Conservation (phyloP, 345 rosid species). For the Aethionema arabicum region DNA sequence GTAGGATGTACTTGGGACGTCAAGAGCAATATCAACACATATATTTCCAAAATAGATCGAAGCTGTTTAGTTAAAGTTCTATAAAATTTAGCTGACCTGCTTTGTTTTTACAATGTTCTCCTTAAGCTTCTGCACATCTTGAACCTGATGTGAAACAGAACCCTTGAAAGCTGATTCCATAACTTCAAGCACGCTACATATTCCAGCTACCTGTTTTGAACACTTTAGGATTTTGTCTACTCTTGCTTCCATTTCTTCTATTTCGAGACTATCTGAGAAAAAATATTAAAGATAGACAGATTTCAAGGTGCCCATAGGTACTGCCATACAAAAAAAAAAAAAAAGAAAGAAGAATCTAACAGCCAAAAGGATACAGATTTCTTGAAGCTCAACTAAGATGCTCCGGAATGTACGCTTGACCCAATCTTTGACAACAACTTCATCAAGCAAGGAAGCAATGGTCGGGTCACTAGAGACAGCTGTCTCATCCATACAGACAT, state of each 20-base stretch:
- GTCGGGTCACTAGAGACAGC: constrained; percentile 98
- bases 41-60: not conserved
- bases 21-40: constrained; percentile 11
- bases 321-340: constrained; percentile 14
- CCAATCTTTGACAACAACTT: constrained; percentile 98
- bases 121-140: constrained; percentile 77
- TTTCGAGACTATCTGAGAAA: constrained; percentile 60
- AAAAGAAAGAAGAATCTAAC: constrained; percentile 8
- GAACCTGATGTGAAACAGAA: constrained; percentile 63
- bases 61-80: constrained; percentile 1
- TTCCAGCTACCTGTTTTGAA: constrained; percentile 56
- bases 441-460: constrained; percentile 95
- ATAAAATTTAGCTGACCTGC: constrained; percentile 56
- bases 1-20: not conserved
- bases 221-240: constrained; percentile 56
- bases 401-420: constrained; percentile 74
- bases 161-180: constrained; percentile 80
- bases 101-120: constrained; percentile 78
- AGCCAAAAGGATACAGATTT: constrained; percentile 76
- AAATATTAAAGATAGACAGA: constrained; percentile 44
- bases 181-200: constrained; percentile 79
- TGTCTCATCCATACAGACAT: constrained; percentile 96
- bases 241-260: constrained; percentile 58
- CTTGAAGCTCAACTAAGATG: constrained; percentile 56
- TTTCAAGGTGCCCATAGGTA: constrained; percentile 22